phyloP scores from a whole-genome alignment of 2,329 filamentous ascomycete genomes.

The Decorospora gaudefroyi region DNA sequence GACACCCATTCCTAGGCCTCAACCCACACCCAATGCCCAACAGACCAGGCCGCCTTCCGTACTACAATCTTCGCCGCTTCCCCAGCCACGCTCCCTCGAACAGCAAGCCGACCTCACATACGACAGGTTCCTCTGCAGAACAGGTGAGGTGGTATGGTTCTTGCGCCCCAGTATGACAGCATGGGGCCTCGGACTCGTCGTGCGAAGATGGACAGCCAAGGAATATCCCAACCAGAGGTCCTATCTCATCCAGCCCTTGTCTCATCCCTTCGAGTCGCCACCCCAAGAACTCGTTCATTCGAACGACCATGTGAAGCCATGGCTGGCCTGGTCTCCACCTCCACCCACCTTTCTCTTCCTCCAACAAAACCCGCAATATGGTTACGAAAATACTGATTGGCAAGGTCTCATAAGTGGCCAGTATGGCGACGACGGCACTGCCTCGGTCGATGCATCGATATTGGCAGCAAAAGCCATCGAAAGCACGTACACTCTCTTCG shows the following conservation, averaged over 20 bases:
- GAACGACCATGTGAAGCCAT: constrained; percentile 57
- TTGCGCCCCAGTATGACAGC: constrained; percentile 52
- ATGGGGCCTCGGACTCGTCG: constrained; percentile 60
- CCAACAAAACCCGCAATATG: constrained; percentile 47
- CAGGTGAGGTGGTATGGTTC: constrained; percentile 63
- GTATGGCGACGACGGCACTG: constrained; percentile 53
- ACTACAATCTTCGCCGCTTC: constrained; percentile 46
- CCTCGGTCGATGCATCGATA: constrained; percentile 62
- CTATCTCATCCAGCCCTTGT: constrained; percentile 57
- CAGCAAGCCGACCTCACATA: constrained; percentile 57
- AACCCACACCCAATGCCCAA: constrained; percentile 16
- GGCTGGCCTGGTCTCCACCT: constrained; percentile 63
- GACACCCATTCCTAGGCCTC: constrained; percentile 4
- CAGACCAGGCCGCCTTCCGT: constrained; percentile 32
- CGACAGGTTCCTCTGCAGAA: constrained; percentile 56
- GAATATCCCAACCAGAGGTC: constrained; percentile 33
- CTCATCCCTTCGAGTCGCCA: constrained; percentile 50
- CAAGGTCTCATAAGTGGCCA: constrained; percentile 49
- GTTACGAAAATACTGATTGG: constrained; percentile 60
- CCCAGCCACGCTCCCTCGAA: constrained; percentile 51
- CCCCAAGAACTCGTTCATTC: constrained; percentile 51
- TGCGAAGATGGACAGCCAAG: constrained; percentile 51
- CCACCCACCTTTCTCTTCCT: constrained; percentile 54
- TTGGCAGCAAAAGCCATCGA: constrained; percentile 62
- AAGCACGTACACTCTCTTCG: constrained; percentile 59